Evolutionary conservation across 768 basidiomycete species (phyloP).

Genomic region (Agaricus sinodeliciosus): DNA sequence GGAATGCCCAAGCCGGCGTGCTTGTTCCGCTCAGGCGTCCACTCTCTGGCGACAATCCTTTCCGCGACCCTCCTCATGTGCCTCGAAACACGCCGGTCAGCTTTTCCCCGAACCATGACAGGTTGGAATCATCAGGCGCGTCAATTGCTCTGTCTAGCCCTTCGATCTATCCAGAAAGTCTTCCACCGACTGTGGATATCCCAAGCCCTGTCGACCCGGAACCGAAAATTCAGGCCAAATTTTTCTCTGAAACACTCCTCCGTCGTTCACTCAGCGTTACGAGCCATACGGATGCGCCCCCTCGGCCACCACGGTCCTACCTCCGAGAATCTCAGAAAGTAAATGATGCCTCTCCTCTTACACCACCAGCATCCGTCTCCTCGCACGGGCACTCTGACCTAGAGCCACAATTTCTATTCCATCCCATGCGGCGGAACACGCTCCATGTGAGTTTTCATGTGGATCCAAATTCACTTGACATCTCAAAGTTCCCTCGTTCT

Average conservation of each 20-base stretch:
- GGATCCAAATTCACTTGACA: not conserved
- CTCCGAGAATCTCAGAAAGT: conserved; percentile 14
- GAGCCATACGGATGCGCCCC: conserved; percentile 8
- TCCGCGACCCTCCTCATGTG: conserved; percentile 22
- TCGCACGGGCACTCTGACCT: not conserved
- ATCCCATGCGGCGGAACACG: conserved; percentile 4
- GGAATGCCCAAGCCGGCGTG: not conserved
- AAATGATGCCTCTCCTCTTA: conserved; percentile 5
- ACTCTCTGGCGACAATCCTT: conserved; percentile 23
- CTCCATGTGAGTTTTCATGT: conserved; percentile 4
- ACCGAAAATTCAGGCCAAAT: not conserved
- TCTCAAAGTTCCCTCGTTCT: not conserved
- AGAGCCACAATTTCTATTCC: not conserved
- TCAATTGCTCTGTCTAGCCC: conserved; percentile 39
- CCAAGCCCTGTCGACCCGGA: conserved; percentile 13
- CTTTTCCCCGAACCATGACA: not conserved
- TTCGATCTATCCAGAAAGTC: conserved; percentile 41
- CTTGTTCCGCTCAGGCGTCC: conserved; percentile 3
- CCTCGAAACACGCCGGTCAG: conserved; percentile 15
- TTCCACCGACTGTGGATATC: conserved; percentile 29
- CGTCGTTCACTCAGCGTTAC: conserved; percentile 6
- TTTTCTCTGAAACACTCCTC: conserved; percentile 3
- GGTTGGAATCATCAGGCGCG: not conserved
- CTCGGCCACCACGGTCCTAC: conserved; percentile 16
- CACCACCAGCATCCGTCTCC: conserved; percentile 10